phyloP scores from a whole-genome alignment of 225 moss, liverwort and hornwort species.

The Pseudisothecium myosuroides region DNA sequence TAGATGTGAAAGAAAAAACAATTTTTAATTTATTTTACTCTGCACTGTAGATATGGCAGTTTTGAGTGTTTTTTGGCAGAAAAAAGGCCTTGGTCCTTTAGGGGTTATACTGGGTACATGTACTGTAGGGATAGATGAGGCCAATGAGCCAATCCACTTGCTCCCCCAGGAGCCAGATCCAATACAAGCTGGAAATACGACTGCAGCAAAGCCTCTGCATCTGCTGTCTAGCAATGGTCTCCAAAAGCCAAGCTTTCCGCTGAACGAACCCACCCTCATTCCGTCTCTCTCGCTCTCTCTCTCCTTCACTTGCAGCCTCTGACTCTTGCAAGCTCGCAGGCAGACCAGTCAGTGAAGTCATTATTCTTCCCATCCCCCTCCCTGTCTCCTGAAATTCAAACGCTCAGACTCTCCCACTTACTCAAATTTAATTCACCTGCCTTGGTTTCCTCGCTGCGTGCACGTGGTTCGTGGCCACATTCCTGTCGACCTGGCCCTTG shows the following conservation, averaged over 20 bases:
- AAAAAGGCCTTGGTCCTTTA: too few species aligned
- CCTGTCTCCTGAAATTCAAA: not conserved
- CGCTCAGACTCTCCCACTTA: not conserved
- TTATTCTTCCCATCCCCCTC: not conserved
- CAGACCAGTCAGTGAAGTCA: not conserved
- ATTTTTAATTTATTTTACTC: too few species aligned
- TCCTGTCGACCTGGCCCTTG: not conserved
- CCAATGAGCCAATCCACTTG: not conserved
- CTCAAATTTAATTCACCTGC: not conserved
- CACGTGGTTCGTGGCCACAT: not conserved
- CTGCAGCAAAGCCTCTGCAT: not conserved
- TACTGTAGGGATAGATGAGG: not conserved
- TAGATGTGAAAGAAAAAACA: too few species aligned
- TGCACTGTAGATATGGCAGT: too few species aligned
- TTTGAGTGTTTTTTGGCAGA: too few species aligned
- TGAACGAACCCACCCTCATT: not conserved
- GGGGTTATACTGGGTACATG: too few species aligned
- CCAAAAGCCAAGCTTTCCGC: constrained; percentile 8
- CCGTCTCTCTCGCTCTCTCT: not conserved
- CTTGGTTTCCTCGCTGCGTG: not conserved
- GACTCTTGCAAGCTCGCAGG: not conserved
- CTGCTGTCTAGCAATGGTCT: not conserved
- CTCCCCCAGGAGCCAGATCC: not conserved
- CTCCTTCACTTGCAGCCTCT: not conserved
- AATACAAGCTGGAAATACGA: not conserved